phyloP scores from a whole-genome alignment of 257 asterid genomes.

The Paulownia fortunei region DNA sequence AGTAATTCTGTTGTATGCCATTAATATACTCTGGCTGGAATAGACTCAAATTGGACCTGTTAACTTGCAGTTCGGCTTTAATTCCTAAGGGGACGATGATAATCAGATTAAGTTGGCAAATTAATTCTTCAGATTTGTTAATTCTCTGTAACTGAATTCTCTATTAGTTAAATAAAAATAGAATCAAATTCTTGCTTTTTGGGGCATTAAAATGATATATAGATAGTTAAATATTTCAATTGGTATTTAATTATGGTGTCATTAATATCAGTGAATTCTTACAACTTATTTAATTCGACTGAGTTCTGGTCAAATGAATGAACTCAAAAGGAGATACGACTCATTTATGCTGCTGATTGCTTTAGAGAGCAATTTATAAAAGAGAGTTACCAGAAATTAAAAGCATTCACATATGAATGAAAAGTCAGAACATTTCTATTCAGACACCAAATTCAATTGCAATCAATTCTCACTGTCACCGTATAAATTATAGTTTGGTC shows the following conservation, averaged over 20 bases:
- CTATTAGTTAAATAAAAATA: no score
- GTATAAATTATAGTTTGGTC: constrained; percentile 27
- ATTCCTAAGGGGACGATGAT: neutral
- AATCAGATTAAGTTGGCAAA: neutral
- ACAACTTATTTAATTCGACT: constrained; percentile 21
- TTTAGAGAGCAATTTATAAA: neutral
- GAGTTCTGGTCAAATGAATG: constrained; percentile 32
- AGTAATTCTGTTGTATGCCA: constrained; percentile 24
- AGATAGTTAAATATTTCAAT: no score
- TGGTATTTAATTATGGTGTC: neutral
- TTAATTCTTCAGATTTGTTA: neutral
- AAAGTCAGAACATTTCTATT: constrained; percentile 30
- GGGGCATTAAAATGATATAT: neutral
- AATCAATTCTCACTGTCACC: neutral
- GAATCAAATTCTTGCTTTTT: no score
- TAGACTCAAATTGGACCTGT: neutral
- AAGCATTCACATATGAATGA: constrained; percentile 32
- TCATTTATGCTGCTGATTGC: constrained; percentile 21
- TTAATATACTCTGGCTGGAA: constrained; percentile 33
- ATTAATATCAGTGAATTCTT: constrained; percentile 24
- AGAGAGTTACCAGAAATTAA: constrained; percentile 13
- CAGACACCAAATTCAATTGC: neutral
- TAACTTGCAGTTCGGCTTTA: neutral
- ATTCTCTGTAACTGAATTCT: no score
- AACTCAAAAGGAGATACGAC: neutral